Evolutionary conservation across 352 stramenopile genomes (phyloP), one percentile per base, ranked within the genome.

Genomic region (Phytophthora colocasiae): DNA sequence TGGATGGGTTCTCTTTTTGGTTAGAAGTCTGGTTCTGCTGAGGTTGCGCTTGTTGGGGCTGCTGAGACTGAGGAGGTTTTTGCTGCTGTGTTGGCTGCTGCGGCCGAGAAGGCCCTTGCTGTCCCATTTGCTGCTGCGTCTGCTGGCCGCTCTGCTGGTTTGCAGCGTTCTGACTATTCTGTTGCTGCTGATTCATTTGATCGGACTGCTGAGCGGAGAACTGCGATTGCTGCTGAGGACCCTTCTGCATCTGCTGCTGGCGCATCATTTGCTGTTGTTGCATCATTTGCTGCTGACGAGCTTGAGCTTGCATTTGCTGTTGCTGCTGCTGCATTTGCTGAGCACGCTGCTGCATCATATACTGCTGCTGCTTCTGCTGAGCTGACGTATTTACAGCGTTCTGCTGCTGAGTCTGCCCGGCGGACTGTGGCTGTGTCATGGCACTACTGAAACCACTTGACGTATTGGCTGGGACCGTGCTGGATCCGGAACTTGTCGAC

Each of bases 261-360:
- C 84, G 77, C 62, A 82, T 76, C 52, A 74, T 66, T 55, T 76
- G 69, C 39, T 88, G 77, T 22, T 87, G 76, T 22, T 71, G 60
- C 38, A 82, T 80, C 55, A 72, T 69, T 50, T 75, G 70, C 45
- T 87, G 77, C 26, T 86, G 75, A 29, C 62, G 67, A 34, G 74
- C 69, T 45, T 83, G 71, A 3, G 65, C 64, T 31, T 74, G 75
- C 55, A 81, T 78, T 47, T 75, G 78, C 41, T 79, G 75, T 19
- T 87, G 75, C 26, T 87, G 78, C 7, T 82, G 80, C 51, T 87
- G 75, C 55, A 87, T 75, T 51, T 89, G 82, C 27, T 80, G 69
- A 41, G 70, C 55, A 27, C 84, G 77, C 44, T 89, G 82, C 41
- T 81, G 69, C 55, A 86, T 78, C 34, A 89, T 38, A 50, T 80